Percentiles rank a stretch among this genome's conserved stretches.
Conservation (phyloP, 2,329 filamentous ascomycete species). For the Pestalotiopsis sp. region DNA sequence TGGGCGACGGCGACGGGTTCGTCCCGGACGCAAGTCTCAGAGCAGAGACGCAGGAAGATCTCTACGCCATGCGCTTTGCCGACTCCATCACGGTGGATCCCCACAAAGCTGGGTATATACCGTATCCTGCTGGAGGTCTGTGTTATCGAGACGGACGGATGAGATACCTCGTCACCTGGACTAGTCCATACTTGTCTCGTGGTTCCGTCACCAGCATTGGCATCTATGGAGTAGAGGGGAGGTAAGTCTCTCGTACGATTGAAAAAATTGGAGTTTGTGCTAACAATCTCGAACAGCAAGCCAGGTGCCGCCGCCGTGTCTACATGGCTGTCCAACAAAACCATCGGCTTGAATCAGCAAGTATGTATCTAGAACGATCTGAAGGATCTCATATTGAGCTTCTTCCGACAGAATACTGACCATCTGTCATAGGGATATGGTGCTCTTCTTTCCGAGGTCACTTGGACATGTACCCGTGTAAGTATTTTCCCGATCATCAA, state of each 20-base stretch:
- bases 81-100: constrained; percentile 52
- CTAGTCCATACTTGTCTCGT: constrained; percentile 40
- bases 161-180: constrained; percentile 47
- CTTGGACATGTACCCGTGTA: constrained; percentile 45
- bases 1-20: constrained; percentile 30
- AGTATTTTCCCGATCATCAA: background rate
- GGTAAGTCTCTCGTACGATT: constrained; percentile 24
- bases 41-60: constrained; percentile 39
- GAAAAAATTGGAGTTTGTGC: background rate
- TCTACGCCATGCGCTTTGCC: constrained; percentile 40
- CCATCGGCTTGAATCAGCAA: constrained; percentile 40
- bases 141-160: constrained; percentile 47
- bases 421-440: constrained; percentile 38
- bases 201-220: constrained; percentile 43
- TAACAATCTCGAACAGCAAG: constrained; percentile 33
- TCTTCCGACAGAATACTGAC: background rate
- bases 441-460: constrained; percentile 42
- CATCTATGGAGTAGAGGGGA: constrained; percentile 47
- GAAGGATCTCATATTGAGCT: no score
- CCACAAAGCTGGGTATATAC: constrained; percentile 50
- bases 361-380: background rate
- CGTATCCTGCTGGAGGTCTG: constrained; percentile 47
- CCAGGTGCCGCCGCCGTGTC: constrained; percentile 48
- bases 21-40: constrained; percentile 38
- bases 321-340: constrained; percentile 46